A percentile compares a stretch with the other conserved stretches of the same genome.
These are phyloP conservation scores for Asterella californica DNA, from an alignment of 225 moss, liverwort and hornwort genomes.

Conservation along the genomic window DNA sequence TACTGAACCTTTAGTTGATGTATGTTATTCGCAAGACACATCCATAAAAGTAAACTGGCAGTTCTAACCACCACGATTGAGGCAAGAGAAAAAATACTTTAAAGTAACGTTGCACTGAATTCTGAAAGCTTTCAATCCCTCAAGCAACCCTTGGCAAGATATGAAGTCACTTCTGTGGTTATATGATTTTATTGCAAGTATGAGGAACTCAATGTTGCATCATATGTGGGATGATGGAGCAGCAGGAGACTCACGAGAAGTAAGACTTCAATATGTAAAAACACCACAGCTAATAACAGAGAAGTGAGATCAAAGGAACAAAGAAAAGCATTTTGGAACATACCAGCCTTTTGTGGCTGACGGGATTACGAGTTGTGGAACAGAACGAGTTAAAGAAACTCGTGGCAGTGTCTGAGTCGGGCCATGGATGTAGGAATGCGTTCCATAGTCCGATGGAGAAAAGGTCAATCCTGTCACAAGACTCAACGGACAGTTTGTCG, in stretches of 20 bases:
- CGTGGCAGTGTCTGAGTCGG: neutral
- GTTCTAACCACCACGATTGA: too few species aligned
- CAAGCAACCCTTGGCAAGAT: too few species aligned
- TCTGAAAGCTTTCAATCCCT: too few species aligned
- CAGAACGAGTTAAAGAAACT: slow-evolving; percentile 2
- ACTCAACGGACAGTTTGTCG: neutral
- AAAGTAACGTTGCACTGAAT: too few species aligned
- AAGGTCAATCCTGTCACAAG: slow-evolving; percentile 3
- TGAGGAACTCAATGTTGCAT: neutral
- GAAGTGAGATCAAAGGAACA: neutral
- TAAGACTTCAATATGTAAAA: neutral
- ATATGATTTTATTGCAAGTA: too few species aligned
- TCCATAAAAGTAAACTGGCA: too few species aligned
- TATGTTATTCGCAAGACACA: too few species aligned
- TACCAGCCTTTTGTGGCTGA: slow-evolving; percentile 10
- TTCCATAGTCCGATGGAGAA: slow-evolving; percentile 5
- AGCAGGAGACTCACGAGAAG: neutral
- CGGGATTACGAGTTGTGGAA: neutral
- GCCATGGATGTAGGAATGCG: neutral
- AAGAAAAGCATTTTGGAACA: neutral
- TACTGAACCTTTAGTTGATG: too few species aligned
- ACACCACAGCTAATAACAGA: neutral
- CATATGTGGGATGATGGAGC: neutral
- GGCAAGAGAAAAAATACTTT: too few species aligned
- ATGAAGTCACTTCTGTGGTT: too few species aligned